Evolutionary conservation across 805 yeast species (phyloP), one percentile per base, ranked within the genome.

Genomic region (Myxozyma sirexii): DNA sequence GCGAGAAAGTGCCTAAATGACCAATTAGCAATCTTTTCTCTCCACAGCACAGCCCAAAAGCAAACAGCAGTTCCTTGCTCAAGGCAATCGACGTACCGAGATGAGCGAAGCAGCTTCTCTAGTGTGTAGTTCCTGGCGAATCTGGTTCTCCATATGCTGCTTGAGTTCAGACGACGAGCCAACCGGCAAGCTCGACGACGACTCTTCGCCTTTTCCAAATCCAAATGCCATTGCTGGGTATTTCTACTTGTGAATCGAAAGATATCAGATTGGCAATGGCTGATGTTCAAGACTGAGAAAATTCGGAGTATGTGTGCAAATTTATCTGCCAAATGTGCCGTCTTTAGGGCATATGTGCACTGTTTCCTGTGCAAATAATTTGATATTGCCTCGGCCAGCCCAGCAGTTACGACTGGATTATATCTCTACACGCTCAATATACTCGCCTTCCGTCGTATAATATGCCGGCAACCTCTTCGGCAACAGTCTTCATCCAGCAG

Each of bases 41-140:
- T n/a, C n/a, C n/a, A n/a, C n/a, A n/a, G n/a, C n/a, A n/a, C n/a
- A n/a, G n/a, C n/a, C n/a, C n/a, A n/a, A n/a, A n/a, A n/a, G n/a
- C n/a, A n/a, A n/a, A n/a, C n/a, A n/a, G n/a, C n/a, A n/a, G n/a
- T n/a, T n/a, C n/a, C n/a, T n/a, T n/a, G n/a, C n/a, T n/a, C n/a
- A 29, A 29, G 33, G 33, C 33, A 29, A 29, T 29, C 6, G 10
- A 29, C 33, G 33, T 10, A 29, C 33, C 6, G 33, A 29, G 33
- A 29, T 29, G 10, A 29, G 33, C 6, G 33, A 92, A 1, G 93
- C 86, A 37, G 96, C 97, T 74, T 91, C 89, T 19, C 92, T 94
- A n/a, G 90, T 82, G 1, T 97, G 97, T 63, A 92, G 78, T 71
- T 92, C 97, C 72, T 84, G 88, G 43, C 86, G 79, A 57, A 92